Evolutionary conservation across 768 basidiomycete genomes (phyloP).

Genomic region (Trametes sanguinea): DNA sequence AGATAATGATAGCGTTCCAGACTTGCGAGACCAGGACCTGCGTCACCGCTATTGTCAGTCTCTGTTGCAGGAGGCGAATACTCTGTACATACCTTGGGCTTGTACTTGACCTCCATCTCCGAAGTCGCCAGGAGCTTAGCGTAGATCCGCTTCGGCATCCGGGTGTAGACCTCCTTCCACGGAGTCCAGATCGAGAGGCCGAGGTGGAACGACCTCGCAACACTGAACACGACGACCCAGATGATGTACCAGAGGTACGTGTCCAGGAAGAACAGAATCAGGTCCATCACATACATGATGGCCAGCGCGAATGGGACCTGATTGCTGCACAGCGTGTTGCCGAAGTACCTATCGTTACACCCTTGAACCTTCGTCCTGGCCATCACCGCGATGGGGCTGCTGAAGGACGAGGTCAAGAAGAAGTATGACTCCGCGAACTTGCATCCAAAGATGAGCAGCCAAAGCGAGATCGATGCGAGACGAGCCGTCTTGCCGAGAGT

Average conservation of each 20-base stretch:
- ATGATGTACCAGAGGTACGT: constrained; percentile 99
- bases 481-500: constrained; percentile 70
- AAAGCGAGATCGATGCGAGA: constrained; percentile 80
- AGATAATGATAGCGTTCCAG: constrained; percentile 99
- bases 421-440: constrained; percentile 98
- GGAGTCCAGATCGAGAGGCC: constrained; percentile 99
- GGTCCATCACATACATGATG: constrained; percentile 99
- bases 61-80: not conserved
- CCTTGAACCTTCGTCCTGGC: constrained; percentile 90
- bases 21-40: constrained; percentile 95
- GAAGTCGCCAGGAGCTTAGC: constrained; percentile 93
- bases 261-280: constrained; percentile 97
- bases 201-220: constrained; percentile 85
- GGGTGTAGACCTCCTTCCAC: constrained; percentile 96
- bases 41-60: not conserved
- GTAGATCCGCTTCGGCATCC: constrained; percentile 96
- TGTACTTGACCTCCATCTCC: constrained; percentile 99
- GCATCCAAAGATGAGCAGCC: constrained; percentile 94
- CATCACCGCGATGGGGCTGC: constrained; percentile 95
- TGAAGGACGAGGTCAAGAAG: constrained; percentile 97
- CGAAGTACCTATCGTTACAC: constrained; percentile 85
- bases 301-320: constrained; percentile 93
- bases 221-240: constrained; percentile 95
- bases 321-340: constrained; percentile 78
- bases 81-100: constrained; percentile 74